Evolutionary conservation across 495 filamentous ascomycete genomes (phyloP).

Genomic region (Penicillium malachiteum): DNA sequence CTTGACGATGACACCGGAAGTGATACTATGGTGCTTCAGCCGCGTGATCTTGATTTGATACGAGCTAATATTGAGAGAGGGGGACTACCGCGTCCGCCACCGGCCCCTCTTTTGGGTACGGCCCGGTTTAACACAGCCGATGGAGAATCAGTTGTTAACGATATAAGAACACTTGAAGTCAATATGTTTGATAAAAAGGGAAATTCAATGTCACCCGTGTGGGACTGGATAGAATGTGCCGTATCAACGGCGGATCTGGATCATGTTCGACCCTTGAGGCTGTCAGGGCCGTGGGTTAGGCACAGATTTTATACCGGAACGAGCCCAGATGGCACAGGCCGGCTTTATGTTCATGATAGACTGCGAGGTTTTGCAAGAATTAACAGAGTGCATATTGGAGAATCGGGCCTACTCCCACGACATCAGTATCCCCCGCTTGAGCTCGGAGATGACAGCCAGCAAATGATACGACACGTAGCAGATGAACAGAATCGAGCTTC

Average conservation of each 20-base stretch:
- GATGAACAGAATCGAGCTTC: too few species aligned
- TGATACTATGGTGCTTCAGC: neutral
- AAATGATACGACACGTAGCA: too few species aligned
- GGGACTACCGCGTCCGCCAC: too few species aligned
- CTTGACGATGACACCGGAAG: neutral
- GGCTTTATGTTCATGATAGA: neutral
- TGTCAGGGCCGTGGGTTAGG: neutral
- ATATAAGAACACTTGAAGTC: neutral
- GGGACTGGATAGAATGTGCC: neutral
- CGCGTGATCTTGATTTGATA: neutral
- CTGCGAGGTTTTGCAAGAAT: neutral
- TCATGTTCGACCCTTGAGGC: neutral
- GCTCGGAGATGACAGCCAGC: too few species aligned
- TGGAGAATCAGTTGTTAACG: neutral
- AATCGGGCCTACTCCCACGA: too few species aligned
- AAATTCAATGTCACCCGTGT: neutral
- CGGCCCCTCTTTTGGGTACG: neutral
- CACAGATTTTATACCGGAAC: neutral
- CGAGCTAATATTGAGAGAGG: too few species aligned
- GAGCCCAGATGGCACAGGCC: neutral
- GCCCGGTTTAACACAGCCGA: neutral
- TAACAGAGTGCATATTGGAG: neutral
- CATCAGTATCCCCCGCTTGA: too few species aligned
- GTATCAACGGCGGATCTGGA: neutral
- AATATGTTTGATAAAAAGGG: neutral